Conservation (phyloP, 176 grass and related monocot species). For the Ensete ventricosum region DNA sequence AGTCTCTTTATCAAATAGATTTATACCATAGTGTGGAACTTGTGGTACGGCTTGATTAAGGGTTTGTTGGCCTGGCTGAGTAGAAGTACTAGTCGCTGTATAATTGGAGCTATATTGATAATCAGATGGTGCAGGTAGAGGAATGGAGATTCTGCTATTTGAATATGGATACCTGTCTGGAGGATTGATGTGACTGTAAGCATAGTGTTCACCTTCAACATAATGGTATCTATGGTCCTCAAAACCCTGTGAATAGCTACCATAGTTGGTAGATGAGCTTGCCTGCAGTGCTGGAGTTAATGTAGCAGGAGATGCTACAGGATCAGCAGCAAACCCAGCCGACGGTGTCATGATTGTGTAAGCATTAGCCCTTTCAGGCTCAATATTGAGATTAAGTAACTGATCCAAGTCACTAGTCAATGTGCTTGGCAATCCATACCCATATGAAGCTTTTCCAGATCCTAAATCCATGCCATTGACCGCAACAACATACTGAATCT, state of each 20-base stretch:
- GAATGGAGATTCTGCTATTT: constrained; percentile 40
- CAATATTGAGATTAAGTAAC: constrained; percentile 58
- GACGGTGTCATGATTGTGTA: constrained; percentile 31
- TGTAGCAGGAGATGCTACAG: constrained; percentile 23
- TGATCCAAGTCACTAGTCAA: constrained; percentile 52
- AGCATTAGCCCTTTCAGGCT: constrained; percentile 31
- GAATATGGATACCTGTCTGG: constrained; percentile 34
- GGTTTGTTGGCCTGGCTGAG: constrained; percentile 28
- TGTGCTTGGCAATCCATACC: constrained; percentile 40
- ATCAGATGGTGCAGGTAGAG: constrained; percentile 47
- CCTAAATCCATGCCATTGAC: constrained; percentile 68
- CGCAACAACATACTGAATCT: constrained; percentile 83
- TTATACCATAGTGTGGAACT: not conserved
- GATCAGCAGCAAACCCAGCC: constrained; percentile 20
- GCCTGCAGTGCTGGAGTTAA: constrained; percentile 18
- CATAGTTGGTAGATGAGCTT: constrained; percentile 31
- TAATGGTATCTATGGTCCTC: constrained; percentile 31
- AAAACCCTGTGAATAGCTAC: constrained; percentile 36
- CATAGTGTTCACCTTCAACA: constrained; percentile 32
- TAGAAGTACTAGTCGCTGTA: constrained; percentile 34
- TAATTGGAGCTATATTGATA: constrained; percentile 51
- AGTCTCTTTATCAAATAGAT: not conserved
- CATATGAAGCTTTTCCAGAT: constrained; percentile 39
- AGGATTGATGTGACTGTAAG: constrained; percentile 19
- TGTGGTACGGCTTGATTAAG: constrained; percentile 32